Evolutionary conservation across 768 basidiomycete genomes (phyloP).

Genomic region (Trametes meyenii): DNA sequence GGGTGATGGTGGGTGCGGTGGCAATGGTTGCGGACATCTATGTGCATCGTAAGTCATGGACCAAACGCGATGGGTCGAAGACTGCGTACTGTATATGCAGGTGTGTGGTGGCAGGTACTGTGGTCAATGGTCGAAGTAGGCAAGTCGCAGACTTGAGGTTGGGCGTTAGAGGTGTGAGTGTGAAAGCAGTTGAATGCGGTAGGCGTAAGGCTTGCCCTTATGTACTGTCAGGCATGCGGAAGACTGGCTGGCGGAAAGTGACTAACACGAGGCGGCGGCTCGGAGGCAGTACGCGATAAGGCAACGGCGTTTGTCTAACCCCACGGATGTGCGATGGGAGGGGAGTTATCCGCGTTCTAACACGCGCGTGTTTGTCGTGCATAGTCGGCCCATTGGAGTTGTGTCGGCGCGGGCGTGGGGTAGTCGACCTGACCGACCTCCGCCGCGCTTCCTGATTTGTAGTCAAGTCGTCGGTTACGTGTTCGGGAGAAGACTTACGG

Average conservation of each 20-base stretch:
- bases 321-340: neutral
- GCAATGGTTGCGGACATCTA: slow-evolving; percentile 5
- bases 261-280: slow-evolving; percentile 20
- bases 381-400: too few relatives aligned
- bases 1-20: neutral
- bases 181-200: slow-evolving; percentile 1
- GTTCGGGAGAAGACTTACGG: too few relatives aligned
- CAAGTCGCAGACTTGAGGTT: slow-evolving; percentile 19
- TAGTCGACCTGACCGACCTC: too few relatives aligned
- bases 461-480: too few relatives aligned
- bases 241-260: slow-evolving; percentile 8
- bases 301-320: slow-evolving; percentile 2
- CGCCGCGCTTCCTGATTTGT: too few relatives aligned
- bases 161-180: neutral
- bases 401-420: too few relatives aligned
- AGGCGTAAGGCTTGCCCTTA: neutral
- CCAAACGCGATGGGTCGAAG: neutral
- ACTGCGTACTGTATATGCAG: neutral
- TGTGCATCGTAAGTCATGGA: neutral
- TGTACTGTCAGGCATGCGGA: slow-evolving; percentile 21
- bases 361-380: neutral
- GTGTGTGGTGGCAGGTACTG: neutral
- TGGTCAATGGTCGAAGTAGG: neutral
- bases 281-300: neutral
- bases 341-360: neutral